These are phyloP conservation scores for Mallotus japonicus DNA, from an alignment of 441 rosid genomes.

Conservation along the genomic window DNA sequence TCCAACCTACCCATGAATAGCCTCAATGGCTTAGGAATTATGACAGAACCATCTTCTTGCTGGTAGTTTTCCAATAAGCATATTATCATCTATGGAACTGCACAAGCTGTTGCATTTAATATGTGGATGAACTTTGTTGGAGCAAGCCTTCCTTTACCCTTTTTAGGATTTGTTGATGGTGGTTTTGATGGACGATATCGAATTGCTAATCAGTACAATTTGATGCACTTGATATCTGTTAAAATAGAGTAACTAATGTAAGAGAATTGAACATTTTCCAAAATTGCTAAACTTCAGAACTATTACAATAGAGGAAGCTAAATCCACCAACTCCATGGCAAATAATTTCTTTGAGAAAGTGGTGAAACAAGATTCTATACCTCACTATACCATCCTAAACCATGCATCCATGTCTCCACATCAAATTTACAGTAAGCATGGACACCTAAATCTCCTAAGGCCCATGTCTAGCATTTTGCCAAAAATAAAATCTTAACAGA, in stretches of 20 bases:
- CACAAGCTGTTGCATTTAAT: no score
- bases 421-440: constrained; percentile 94
- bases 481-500: background rate
- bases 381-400: constrained; percentile 89
- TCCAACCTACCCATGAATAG: constrained; percentile 87
- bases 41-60: constrained; percentile 85
- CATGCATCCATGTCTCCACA: constrained; percentile 99
- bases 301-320: background rate
- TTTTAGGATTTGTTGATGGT: no score
- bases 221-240: constrained; percentile 92
- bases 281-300: background rate
- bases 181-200: no score
- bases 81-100: constrained; percentile 85
- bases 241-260: background rate
- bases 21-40: constrained; percentile 69
- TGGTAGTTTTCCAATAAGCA: constrained; percentile 87
- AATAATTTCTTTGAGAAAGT: background rate
- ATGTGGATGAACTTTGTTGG: no score
- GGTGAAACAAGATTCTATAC: constrained; percentile 33
- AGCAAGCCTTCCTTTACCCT: no score
- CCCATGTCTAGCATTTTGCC: constrained; percentile 86
- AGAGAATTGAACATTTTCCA: background rate
- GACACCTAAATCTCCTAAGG: constrained; percentile 81
- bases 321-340: background rate
- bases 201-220: no score